Base-by-base conservation (phyloP, 495 filamentous ascomycete genomes). In the Penicillium angulare region DNA sequence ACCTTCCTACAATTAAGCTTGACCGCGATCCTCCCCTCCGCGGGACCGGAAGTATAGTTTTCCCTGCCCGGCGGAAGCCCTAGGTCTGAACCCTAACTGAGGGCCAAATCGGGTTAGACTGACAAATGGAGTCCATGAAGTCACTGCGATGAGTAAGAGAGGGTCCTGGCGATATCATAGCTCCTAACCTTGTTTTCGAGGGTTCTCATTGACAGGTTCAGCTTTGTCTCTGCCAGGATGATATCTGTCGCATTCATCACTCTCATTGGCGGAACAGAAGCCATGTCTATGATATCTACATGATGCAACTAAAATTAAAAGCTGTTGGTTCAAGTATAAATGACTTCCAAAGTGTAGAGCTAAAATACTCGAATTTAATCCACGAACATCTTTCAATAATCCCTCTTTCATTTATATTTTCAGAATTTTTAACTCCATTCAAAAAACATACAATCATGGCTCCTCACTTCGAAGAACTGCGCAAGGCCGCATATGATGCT, bases 221-320 rank as follows among this genome's bases (percentile, higher is more conserved):
- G 16, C 22, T 33, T 15, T 15, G 5, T 5, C 12, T 27, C 3
- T 9, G 20, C 20, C 12, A 41, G n/a, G 8, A 15, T n/a, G 15
- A 23, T 26, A 7, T 20, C n/a, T 40, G 12, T 40, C 1, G 27
- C 27, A 9, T 12, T 31, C 27, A 7, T 31, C 27, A 12, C 24
- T 40, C 16, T 4, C 18, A 22, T 24, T 41, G 3, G 6, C 15
- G 20, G 15, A n/a, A 23, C 2, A 41, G 12, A 42, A 68, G 62
- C 72, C 69, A 71, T 71, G 61, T 22, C 50, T 60, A 74, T 74
- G 69, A 73, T 73, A 68, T 63, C 59, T 33, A 27, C 47, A 64
- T 68, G 65, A 72, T 68, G 65, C 56, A 67, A 66, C 47, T 9
- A 38, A 45, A n/a, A n/a, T n/a, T n/a, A n/a, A n/a, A n/a, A n/a